Evolutionary conservation across 169 alveolate genomes (phyloP), one percentile per base, ranked within the genome.

Genomic region (Plasmodium inui): DNA sequence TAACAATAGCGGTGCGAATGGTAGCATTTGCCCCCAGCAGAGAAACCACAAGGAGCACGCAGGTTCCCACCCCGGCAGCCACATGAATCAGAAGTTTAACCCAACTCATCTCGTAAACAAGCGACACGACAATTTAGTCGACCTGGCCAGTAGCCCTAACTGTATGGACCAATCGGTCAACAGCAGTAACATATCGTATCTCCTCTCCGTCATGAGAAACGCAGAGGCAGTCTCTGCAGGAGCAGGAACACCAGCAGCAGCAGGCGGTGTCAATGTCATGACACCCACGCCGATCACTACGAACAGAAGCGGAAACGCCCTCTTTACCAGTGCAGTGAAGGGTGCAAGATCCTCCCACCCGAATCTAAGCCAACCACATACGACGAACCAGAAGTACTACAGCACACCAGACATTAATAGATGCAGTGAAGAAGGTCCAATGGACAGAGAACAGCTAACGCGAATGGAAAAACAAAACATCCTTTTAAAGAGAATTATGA

Each of bases 401-500:
- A 4, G 41, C 34, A 26, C 76, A 67, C 0, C 37, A 26, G 32
- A 67, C 10, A 67, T 9, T 19, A 8, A 67, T 7, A 67, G 76
- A 67, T 8, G 76, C 37, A 41, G 46, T 71, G 72, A 71, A 19
- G 83, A 46, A 26, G 26, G 28, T 6, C 8, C 76, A 84, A 14
- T 82, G 41, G 80, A 30, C 22, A 67, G 61, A n/a, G 92, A 84
- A 32, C 12, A 70, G n/a, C 5, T 34, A 14, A 8, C 5, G 10
- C 3, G 19, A 26, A 30, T 14, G 39, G 82, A 71, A 71, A 61
- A 57, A 39, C 44, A 46, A 34, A n/a, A 34, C 22, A 34, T 30
- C 14, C 70, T 57, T 37, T 82, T 82, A 57, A 84, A 71, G 41
- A 67, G 41, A 41, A 67, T 84, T 71, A 26, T 37, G 53, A 81